phyloP scores from a whole-genome alignment of 2,329 filamentous ascomycete genomes.

The Bipolaris victoriae region DNA sequence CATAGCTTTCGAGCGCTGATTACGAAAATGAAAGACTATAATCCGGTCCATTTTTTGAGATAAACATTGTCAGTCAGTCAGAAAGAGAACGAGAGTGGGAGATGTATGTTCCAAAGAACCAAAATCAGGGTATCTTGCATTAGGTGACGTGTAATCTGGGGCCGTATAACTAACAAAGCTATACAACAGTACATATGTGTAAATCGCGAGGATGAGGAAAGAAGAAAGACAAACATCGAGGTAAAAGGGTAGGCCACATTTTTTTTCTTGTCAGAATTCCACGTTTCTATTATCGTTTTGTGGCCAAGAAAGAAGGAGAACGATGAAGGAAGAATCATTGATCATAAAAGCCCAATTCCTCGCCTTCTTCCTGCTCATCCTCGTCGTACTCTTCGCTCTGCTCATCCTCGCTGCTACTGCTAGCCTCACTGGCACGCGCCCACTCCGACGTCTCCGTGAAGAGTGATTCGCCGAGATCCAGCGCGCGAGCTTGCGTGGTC shows the following conservation, averaged over 20 bases:
- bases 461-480: conserved; percentile 39
- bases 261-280: no score
- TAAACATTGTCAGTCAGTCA: no score
- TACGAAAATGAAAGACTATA: not conserved
- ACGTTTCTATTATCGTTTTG: no score
- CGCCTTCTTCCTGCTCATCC: conserved; percentile 46
- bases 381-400: conserved; percentile 49
- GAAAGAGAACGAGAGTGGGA: no score
- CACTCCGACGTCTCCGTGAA: conserved; percentile 46
- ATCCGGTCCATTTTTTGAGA: no score
- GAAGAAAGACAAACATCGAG: not conserved
- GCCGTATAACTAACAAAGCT: not conserved
- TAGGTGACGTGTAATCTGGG: conserved; percentile 1
- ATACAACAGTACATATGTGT: not conserved
- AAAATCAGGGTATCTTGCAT: conserved; percentile 16
- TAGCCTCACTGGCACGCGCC: conserved; percentile 41
- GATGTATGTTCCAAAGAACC: not conserved
- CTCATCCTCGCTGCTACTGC: conserved; percentile 33
- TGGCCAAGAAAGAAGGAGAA: not conserved
- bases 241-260: not conserved
- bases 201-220: not conserved
- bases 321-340: conserved; percentile 12
- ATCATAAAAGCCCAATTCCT: conserved; percentile 33
- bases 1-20: not conserved
- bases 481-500: conserved; percentile 27